phyloP scores from a whole-genome alignment of 2,329 filamentous ascomycete species.

The Xylariaceae sp. region DNA sequence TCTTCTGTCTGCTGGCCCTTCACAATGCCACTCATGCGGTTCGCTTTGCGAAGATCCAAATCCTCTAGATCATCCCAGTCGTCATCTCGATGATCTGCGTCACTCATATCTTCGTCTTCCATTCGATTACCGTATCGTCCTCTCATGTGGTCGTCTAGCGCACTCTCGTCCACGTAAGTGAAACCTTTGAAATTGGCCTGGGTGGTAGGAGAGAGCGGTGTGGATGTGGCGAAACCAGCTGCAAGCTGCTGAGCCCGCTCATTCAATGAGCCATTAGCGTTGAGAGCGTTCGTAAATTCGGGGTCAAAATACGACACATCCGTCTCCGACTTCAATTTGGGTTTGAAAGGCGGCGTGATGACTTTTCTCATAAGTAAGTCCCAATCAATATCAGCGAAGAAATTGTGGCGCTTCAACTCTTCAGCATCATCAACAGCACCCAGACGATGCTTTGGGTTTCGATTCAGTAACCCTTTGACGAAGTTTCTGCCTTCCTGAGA shows the following conservation, averaged over 20 bases:
- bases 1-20: constrained; percentile 52
- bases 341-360: constrained; percentile 95
- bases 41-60: constrained; percentile 48
- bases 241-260: constrained; percentile 85
- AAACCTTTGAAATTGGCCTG: constrained; percentile 99
- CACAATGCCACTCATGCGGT: constrained; percentile 64
- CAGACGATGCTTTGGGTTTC: constrained; percentile 92
- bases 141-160: constrained; percentile 81
- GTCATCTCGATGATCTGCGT: constrained; percentile 47
- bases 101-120: constrained; percentile 61
- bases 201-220: constrained; percentile 88
- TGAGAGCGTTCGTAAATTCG: constrained; percentile 93
- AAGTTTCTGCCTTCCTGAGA: constrained; percentile 96
- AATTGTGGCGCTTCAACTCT: constrained; percentile 89
- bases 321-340: constrained; percentile 90
- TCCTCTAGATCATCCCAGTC: constrained; percentile 61
- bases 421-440: constrained; percentile 89
- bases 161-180: constrained; percentile 97
- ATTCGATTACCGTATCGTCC: constrained; percentile 43
- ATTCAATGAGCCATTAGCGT: constrained; percentile 83
- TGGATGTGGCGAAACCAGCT: constrained; percentile 82
- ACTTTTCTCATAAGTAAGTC: constrained; percentile 82
- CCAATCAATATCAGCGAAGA: constrained; percentile 96
- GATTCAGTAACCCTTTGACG: constrained; percentile 93
- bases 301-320: constrained; percentile 99